phyloP scores from a whole-genome alignment of 805 yeast species.

The Hanseniaspora lindneri region DNA sequence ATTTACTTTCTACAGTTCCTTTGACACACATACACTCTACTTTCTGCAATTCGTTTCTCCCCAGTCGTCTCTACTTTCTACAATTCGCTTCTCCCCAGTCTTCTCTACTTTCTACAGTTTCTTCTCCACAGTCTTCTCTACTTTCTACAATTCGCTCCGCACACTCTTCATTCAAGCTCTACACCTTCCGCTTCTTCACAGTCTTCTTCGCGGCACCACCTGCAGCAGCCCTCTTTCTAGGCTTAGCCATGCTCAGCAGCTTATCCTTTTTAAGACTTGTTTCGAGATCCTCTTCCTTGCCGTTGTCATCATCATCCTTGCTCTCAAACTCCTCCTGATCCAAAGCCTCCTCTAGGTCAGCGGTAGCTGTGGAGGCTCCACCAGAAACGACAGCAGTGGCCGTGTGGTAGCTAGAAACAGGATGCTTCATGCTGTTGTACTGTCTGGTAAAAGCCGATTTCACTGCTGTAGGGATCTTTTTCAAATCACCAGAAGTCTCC shows the following conservation, averaged over 20 bases:
- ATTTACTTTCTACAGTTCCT: too few species aligned
- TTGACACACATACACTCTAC: too few species aligned
- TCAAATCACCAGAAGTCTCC: slow-evolving; percentile 35
- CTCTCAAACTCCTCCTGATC: slow-evolving; percentile 27
- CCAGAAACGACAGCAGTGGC: slow-evolving; percentile 35
- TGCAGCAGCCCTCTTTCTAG: slow-evolving; percentile 20
- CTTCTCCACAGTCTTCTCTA: background rate
- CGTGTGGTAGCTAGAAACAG: slow-evolving; percentile 68
- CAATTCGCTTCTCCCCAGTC: too few species aligned
- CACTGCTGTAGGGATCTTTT: slow-evolving; percentile 60
- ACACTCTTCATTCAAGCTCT: too few species aligned
- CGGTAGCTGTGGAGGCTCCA: slow-evolving; percentile 21
- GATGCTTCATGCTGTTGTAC: slow-evolving; percentile 68
- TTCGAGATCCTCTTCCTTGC: slow-evolving; percentile 21
- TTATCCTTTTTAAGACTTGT: slow-evolving; percentile 31
- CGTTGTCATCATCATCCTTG: slow-evolving; percentile 25
- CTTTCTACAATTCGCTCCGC: too few species aligned
- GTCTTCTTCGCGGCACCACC: slow-evolving; percentile 16
- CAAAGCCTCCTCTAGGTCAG: slow-evolving; percentile 31
- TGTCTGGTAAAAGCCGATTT: slow-evolving; percentile 79
- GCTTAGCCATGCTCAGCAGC: slow-evolving; percentile 25
- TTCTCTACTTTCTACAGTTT: too few species aligned
- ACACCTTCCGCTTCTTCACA: slow-evolving; percentile 18
- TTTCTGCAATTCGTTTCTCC: too few species aligned
- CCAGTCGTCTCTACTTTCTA: too few species aligned